phyloP scores from a whole-genome alignment of 148 eudicot species.

The Bassia scoparia region DNA sequence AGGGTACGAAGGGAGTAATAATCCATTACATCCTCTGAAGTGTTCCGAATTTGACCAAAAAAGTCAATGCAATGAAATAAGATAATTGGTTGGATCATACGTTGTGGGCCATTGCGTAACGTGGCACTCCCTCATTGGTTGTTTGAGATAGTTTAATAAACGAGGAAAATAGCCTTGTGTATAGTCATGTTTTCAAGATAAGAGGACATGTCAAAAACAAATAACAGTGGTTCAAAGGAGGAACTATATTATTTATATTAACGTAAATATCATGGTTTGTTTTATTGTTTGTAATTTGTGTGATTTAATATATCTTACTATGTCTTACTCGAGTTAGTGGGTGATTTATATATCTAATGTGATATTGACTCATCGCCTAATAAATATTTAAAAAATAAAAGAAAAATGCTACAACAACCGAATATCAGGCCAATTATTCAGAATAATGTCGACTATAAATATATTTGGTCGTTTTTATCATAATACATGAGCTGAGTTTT shows the following conservation, averaged over 20 bases:
- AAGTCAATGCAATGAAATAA: too few species aligned
- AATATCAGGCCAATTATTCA: conserved; percentile 26
- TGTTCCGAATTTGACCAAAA: too few species aligned
- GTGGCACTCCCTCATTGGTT: conserved; percentile 12
- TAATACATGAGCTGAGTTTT: conserved; percentile 8
- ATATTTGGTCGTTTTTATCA: conserved; percentile 10
- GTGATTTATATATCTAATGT: conserved; percentile 9
- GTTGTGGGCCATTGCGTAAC: not conserved
- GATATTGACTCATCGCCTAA: conserved; percentile 27
- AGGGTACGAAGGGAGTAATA: too few species aligned
- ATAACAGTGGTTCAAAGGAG: conserved; percentile 22
- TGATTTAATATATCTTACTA: not conserved
- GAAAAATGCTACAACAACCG: conserved; percentile 11
- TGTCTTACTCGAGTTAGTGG: conserved; percentile 16
- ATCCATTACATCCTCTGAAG: too few species aligned
- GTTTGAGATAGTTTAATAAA: conserved; percentile 9
- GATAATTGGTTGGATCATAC: not conserved
- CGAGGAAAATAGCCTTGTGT: conserved; percentile 2
- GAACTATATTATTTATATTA: not conserved
- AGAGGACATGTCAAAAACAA: not conserved
- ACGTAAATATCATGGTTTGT: not conserved
- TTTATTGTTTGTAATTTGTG: conserved; percentile 11
- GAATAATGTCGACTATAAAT: conserved; percentile 2
- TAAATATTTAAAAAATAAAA: not conserved
- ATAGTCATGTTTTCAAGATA: not conserved